Base-by-base conservation (phyloP, 441 rosid genomes). In the Adansonia grandidieri region DNA sequence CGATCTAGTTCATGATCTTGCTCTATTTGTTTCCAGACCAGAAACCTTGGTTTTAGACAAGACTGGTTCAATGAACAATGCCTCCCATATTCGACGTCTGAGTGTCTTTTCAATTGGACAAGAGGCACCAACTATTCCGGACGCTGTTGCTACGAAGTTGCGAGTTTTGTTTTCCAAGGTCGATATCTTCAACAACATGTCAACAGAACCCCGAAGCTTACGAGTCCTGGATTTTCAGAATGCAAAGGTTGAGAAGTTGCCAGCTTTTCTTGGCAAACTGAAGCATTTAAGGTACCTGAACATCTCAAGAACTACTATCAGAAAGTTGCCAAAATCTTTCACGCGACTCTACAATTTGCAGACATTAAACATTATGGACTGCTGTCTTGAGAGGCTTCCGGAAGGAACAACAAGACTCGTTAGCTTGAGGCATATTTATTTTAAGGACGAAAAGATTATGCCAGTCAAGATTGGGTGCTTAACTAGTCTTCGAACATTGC, bases 1-100 rank as follows among this genome's bases (percentile, higher is more conserved):
- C 24, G 83, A 82, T 61, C 71, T 80, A 10, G 70, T 85, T 19
- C 77, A 76, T 64, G 80, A 76, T 66, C 79, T 85, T 63, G 84
- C 84, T 2, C 3, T 20, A 7, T 62, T 24, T 6, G 4, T 81
- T 67, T 65, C 83, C 3, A 56, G 37, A 24, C 42, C 20, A 4
- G 82, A 75, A 67, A 19, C 9, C 3, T 3, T 67, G 70, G 47
- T 50, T 67, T 20, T 44, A 8, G 66, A 77, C 1, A 9, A 9
- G 62, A 9, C 15, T 5, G 67, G 9, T 45, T 4, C 32, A 1
- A 2, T 0, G 0, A 11, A 3, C 22, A 70, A 60, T 28, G 9
- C 13, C 10, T 77, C 73, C 15, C 32, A 9, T 22, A 9, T 77
- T 61, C 78, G 64, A 8, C 79, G 19, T 50, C 5, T 79, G 2